Percentiles rank a stretch among this genome's conserved stretches.
Conservation (phyloP, 257 asterid species). For the Solanum arcanum region DNA sequence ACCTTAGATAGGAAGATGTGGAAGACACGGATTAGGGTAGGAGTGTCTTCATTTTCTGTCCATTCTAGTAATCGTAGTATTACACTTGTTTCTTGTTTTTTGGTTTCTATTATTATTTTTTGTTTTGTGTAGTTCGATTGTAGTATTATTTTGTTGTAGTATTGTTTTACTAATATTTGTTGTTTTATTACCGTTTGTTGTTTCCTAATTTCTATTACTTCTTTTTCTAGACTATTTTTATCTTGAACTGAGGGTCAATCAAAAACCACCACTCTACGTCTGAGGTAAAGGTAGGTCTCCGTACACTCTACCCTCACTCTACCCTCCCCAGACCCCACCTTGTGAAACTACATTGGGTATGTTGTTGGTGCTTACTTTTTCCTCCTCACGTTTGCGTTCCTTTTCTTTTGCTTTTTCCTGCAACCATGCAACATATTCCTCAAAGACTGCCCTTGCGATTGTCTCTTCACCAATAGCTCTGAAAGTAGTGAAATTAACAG, state of each 20-base stretch:
- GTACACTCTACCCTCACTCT: not conserved
- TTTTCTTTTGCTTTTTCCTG: conserved; percentile 83
- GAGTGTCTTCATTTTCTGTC: not conserved
- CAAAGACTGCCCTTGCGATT: conserved; percentile 58
- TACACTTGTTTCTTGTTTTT: not conserved
- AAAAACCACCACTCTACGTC: not conserved
- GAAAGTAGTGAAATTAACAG: not conserved
- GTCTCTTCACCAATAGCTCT: conserved; percentile 89
- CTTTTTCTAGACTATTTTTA: not conserved
- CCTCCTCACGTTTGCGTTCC: conserved; percentile 93
- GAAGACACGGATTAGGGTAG: not conserved
- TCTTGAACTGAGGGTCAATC: not conserved
- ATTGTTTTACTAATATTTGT: not conserved
- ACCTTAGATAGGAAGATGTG: not conserved
- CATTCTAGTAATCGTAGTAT: not conserved
- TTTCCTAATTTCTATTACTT: not conserved
- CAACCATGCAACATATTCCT: conserved; percentile 64
- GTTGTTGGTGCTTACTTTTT: conserved; percentile 39
- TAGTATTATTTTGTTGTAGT: not conserved
- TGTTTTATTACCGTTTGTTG: not conserved
- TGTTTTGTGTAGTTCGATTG: not conserved
- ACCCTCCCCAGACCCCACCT: not conserved
- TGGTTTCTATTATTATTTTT: not conserved
- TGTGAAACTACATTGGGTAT: not conserved
- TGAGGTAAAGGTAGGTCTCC: not conserved